Evolutionary conservation across 2,329 filamentous ascomycete species (phyloP), one percentile per base, ranked within the genome.

Genomic region (Aspergillus phoenicis): DNA sequence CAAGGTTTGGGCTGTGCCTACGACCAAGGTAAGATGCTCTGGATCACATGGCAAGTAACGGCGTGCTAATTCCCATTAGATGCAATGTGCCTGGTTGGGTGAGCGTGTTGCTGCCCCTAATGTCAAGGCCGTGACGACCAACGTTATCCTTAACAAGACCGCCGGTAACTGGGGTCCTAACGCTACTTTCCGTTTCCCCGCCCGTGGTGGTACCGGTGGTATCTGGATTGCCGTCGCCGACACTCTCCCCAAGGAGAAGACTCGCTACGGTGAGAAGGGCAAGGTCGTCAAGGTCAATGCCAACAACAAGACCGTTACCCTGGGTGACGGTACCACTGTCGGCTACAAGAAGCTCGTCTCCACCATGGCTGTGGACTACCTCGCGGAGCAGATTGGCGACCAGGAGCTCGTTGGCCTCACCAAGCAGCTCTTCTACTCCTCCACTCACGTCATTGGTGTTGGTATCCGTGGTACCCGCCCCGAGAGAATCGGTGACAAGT

Each of bases 1-100:
- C 89, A 99, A 99, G 84, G 95, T 99, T 77, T 99, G 95, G 95
- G 95, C 95, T 65, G 94, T 98, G 71, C 95, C 95, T 62, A 97
- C 94, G 59, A 97, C 90, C 70, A 96, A 96, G 88, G 92, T 96
- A 85, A 72, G 84, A 17, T 51, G 11, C 10, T 1, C 20, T 66
- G 22, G 7, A 54, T 26, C 22, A 26, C 6, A 15, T 10, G 5
- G 43, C 33, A 13, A 24, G 17, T 22, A 17, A 55, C 41, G 45
- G 26, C 11, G 57, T 45, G 17, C 64, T 71, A 36, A 64, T 43
- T 39, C 13, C 22, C 58, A 13, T 3, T 68, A 97, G 93, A 99
- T 99, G 95, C 95, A 98, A 91, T 97, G 93, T 80, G 84, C 89
- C 78, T 99, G 95, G 95, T 90, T 98, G 65, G 95, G 95, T 72